Conservation (phyloP, 108 stramenopile genomes). For the Aurantiochytrium sp. region DNA sequence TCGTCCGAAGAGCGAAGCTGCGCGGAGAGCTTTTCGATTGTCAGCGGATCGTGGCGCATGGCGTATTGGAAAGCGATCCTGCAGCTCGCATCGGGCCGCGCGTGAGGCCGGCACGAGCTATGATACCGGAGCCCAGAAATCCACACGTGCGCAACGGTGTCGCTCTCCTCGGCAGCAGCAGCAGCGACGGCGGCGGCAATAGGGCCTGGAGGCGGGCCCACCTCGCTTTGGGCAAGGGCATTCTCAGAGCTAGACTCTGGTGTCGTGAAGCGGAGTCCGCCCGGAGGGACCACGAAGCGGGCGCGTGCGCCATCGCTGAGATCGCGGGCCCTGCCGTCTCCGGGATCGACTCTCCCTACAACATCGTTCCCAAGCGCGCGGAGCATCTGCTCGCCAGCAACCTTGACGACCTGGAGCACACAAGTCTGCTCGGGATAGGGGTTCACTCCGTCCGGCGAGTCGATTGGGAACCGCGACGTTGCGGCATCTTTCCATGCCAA, state of each 20-base stretch:
- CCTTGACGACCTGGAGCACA: not conserved
- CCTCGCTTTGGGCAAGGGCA: no score
- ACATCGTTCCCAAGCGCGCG: not conserved
- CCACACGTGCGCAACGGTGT: not conserved
- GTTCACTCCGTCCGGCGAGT: not conserved
- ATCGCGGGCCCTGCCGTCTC: not conserved
- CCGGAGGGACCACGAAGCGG: not conserved
- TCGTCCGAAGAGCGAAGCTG: not conserved
- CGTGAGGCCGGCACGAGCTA: not conserved
- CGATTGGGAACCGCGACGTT: not conserved
- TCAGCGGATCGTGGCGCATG: conserved; percentile 12
- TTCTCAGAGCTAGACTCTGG: no score
- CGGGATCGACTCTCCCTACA: not conserved
- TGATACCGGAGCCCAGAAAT: not conserved
- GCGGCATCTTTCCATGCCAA: not conserved
- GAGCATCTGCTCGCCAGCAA: not conserved
- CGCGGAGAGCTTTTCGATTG: not conserved
- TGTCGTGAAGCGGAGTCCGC: not conserved
- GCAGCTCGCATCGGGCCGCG: conserved; percentile 3
- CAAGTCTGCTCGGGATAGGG: not conserved
- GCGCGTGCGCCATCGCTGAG: not conserved
- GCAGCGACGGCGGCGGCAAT: no score
- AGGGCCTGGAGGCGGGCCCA: no score
- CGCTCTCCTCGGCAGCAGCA: not conserved
- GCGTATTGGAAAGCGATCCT: not conserved